Evolutionary conservation across 257 asterid genomes (phyloP).

Genomic region (Nyctanthes arbortristis): DNA sequence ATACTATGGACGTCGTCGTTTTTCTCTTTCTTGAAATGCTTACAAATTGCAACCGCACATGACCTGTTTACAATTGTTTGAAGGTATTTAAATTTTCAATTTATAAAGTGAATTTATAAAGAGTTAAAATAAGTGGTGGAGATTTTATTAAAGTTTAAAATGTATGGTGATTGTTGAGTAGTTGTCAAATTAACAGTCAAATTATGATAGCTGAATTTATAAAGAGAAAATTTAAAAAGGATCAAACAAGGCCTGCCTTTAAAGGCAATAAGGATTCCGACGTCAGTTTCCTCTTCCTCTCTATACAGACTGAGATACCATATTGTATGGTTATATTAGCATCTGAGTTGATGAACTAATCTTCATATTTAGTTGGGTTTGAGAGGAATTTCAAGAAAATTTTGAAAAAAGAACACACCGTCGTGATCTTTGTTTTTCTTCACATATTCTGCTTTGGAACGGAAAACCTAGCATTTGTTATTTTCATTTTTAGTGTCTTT

Average conservation of each 20-base stretch:
- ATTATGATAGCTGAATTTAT: background rate
- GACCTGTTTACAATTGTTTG: conserved; percentile 23
- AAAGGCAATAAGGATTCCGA: background rate
- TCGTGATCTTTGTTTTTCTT: conserved; percentile 16
- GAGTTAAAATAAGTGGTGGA: too few species aligned
- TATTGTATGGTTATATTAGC: conserved; percentile 10
- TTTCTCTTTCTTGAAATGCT: conserved; percentile 18
- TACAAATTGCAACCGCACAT: conserved; percentile 28
- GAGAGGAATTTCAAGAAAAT: background rate
- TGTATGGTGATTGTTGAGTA: background rate
- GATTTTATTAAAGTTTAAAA: too few species aligned
- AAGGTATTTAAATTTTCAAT: too few species aligned
- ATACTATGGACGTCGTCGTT: conserved; percentile 24
- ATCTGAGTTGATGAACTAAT: conserved; percentile 38
- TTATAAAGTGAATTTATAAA: too few species aligned
- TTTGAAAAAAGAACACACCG: background rate
- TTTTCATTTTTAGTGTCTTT: conserved; percentile 15
- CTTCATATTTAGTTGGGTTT: conserved; percentile 5
- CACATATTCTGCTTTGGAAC: conserved; percentile 8
- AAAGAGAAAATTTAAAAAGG: too few species aligned
- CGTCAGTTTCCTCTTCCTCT: background rate
- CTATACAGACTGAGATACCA: background rate
- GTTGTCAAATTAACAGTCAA: background rate
- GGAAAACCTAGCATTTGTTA: conserved; percentile 7
- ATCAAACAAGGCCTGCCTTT: background rate